Evolutionary conservation across 2,329 filamentous ascomycete species (phyloP).

Genomic region (Aspergillus caelatus): DNA sequence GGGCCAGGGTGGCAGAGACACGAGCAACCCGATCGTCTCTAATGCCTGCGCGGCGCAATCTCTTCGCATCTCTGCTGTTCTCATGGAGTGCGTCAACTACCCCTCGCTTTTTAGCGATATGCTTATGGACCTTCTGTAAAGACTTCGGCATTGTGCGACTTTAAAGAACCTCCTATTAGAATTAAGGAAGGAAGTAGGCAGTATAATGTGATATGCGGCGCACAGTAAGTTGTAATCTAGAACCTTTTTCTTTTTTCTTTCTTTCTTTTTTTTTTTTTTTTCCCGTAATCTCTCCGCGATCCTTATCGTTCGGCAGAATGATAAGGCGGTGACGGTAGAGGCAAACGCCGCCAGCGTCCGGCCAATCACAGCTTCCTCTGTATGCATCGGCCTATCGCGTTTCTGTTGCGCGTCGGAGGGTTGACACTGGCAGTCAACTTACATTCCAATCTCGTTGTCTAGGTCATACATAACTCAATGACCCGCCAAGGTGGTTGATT

Average conservation of each 20-base stretch:
- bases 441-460: constrained; percentile 37
- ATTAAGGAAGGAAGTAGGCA: not conserved
- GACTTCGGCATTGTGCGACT: constrained; percentile 68
- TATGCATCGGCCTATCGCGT: constrained; percentile 27
- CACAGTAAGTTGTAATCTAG: not conserved
- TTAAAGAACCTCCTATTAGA: not conserved
- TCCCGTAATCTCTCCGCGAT: not conserved
- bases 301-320: constrained; percentile 33
- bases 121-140: constrained; percentile 82
- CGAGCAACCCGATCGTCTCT: constrained; percentile 82
- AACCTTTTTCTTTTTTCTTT: constrained; percentile 23
- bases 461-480: constrained; percentile 21
- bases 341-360: constrained; percentile 10
- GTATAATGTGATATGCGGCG: not conserved
- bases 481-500: constrained; percentile 11
- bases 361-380: constrained; percentile 23
- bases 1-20: constrained; percentile 69
- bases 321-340: constrained; percentile 30
- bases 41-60: constrained; percentile 75
- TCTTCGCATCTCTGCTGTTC: constrained; percentile 82
- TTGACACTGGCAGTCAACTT: constrained; percentile 23
- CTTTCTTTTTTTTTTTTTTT: constrained; percentile 23
- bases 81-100: constrained; percentile 77
- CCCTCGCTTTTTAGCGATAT: constrained; percentile 84
- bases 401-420: constrained; percentile 33